A percentile compares a stretch with the other conserved stretches of the same genome.
Conservation (phyloP, 1,284 basidiomycete species). For the Thelephora terrestris region DNA sequence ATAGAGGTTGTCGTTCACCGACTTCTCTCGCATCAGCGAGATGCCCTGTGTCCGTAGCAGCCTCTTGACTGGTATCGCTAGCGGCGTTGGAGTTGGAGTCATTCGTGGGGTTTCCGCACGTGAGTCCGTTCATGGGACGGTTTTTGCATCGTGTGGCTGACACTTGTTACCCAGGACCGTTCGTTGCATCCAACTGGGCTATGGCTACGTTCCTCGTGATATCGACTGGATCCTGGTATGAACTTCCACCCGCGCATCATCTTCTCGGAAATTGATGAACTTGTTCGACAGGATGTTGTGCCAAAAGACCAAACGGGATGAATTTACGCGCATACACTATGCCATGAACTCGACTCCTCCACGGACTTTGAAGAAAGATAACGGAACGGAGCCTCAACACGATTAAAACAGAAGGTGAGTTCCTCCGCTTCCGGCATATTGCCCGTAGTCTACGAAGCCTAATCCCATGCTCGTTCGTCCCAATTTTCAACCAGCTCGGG, state of each 20-base stretch:
- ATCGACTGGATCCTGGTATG: constrained; percentile 41
- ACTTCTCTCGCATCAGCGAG: constrained; percentile 37
- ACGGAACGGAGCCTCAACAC: constrained; percentile 8
- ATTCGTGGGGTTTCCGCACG: constrained; percentile 47
- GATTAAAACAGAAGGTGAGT: neutral
- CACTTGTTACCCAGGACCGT: constrained; percentile 23
- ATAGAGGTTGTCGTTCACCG: constrained; percentile 36
- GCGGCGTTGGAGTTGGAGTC: constrained; percentile 43
- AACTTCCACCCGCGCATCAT: constrained; percentile 2
- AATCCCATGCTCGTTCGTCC: constrained; percentile 49
- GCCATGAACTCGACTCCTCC: constrained; percentile 54
- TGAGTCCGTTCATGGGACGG: constrained; percentile 17
- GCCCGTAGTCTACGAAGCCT: constrained; percentile 4
- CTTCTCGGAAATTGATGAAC: constrained; percentile 3
- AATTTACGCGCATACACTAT: constrained; percentile 43
- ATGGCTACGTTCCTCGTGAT: constrained; percentile 43
- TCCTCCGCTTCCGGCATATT: neutral
- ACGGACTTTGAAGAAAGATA: constrained; percentile 35
- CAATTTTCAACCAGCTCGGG: constrained; percentile 65
- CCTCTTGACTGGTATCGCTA: constrained; percentile 42
- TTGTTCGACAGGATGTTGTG: constrained; percentile 46
- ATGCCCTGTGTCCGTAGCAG: constrained; percentile 54
- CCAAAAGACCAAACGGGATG: constrained; percentile 40
- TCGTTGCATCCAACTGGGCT: constrained; percentile 44
- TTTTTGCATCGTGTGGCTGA: neutral